Evolutionary conservation across 2,329 filamentous ascomycete species (phyloP).

Genomic region (Cylindrodendrum hubeiense): DNA sequence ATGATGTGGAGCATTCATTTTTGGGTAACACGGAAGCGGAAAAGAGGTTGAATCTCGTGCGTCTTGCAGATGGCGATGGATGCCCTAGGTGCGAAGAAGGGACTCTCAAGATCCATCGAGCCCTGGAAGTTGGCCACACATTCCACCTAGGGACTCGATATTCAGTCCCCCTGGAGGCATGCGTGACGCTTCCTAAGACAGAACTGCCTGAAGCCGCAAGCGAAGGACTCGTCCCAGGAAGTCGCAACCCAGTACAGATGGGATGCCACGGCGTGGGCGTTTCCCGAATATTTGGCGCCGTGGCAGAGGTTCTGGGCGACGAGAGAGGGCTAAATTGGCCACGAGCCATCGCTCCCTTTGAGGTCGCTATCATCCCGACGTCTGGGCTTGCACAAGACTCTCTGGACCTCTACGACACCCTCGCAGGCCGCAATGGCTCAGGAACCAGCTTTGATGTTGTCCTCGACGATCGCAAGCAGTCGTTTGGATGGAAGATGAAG

Average conservation of each 20-base stretch:
- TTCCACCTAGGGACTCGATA: slow-evolving; percentile 95
- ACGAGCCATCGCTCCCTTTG: slow-evolving; percentile 85
- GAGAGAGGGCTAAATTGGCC: slow-evolving; percentile 88
- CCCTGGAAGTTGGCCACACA: slow-evolving; percentile 93
- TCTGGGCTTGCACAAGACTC: slow-evolving; percentile 61
- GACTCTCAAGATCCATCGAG: slow-evolving; percentile 73
- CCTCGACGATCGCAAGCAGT: slow-evolving; percentile 78
- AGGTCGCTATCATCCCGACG: slow-evolving; percentile 74
- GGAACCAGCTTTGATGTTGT: slow-evolving; percentile 68
- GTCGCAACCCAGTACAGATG: slow-evolving; percentile 80
- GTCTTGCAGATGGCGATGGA: slow-evolving; percentile 73
- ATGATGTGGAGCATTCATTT: slow-evolving; percentile 34
- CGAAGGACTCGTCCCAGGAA: slow-evolving; percentile 36
- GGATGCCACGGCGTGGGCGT: slow-evolving; percentile 97
- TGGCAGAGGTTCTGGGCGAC: slow-evolving; percentile 82
- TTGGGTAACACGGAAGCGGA: slow-evolving; percentile 52
- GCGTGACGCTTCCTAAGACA: slow-evolving; percentile 58
- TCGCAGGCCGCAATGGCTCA: slow-evolving; percentile 51
- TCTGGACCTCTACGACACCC: slow-evolving; percentile 71
- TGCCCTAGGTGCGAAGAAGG: slow-evolving; percentile 80
- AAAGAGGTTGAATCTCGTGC: slow-evolving; percentile 70
- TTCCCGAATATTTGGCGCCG: slow-evolving; percentile 88
- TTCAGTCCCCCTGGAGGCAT: slow-evolving; percentile 78
- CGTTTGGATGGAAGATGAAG: slow-evolving; percentile 85
- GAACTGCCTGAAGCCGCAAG: slow-evolving; percentile 24